Evolutionary conservation across 2,329 filamentous ascomycete genomes (phyloP).

Genomic region (Ophidiomyces ophidiicola): DNA sequence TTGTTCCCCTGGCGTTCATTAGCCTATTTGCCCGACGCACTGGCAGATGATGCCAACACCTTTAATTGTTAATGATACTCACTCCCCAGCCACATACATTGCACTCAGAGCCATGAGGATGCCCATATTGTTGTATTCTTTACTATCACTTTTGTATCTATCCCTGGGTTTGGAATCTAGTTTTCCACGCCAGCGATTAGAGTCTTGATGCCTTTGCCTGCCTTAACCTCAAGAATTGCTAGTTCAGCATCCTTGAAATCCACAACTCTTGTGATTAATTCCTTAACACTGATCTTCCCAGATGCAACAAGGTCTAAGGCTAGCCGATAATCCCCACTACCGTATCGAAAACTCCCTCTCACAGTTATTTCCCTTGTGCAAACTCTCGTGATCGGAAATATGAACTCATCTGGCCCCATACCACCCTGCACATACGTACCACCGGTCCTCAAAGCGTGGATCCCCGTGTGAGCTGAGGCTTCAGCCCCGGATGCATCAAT

Average conservation of each 20-base stretch:
- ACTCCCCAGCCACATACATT: too few relatives aligned
- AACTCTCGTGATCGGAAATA: conserved; percentile 80
- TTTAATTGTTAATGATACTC: too few relatives aligned
- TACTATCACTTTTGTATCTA: not conserved
- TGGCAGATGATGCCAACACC: too few relatives aligned
- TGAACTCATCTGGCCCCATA: conserved; percentile 81
- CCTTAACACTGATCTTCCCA: conserved; percentile 62
- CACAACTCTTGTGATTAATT: conserved; percentile 65
- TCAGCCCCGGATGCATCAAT: conserved; percentile 73
- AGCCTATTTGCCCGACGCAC: too few relatives aligned
- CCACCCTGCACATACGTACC: conserved; percentile 75
- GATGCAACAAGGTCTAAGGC: conserved; percentile 63
- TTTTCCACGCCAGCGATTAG: conserved; percentile 31
- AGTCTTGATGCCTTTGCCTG: conserved; percentile 52
- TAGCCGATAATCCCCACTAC: conserved; percentile 72
- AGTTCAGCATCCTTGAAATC: conserved; percentile 70
- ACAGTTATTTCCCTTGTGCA: conserved; percentile 81
- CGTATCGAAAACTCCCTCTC: conserved; percentile 82
- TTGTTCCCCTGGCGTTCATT: too few relatives aligned
- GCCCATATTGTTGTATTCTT: not conserved
- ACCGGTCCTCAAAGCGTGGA: conserved; percentile 58
- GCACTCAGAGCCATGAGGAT: not conserved
- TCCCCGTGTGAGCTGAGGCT: conserved; percentile 60
- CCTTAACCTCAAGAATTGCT: conserved; percentile 77
- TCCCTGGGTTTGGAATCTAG: not conserved